Evolutionary conservation across 306 rosid genomes (phyloP).

Genomic region (Malus domestica): ASM211411v1 NC_041801.1:11318001-11318500

Average conservation of each 20-base stretch:
- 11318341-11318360: no score
- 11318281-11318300: conserved; percentile 27
- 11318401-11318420: no score
- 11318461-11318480: no score
- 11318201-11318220: neutral
- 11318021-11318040: conserved; percentile 1
- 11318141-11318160: no score
- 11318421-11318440: no score
- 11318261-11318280: conserved; percentile 21
- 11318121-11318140: no score
- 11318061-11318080: conserved; percentile 7
- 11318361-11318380: no score
- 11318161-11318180: conserved; percentile 24
- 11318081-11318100: conserved; percentile 12
- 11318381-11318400: no score
- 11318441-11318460: no score
- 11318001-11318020: conserved; percentile 4
- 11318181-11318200: conserved; percentile 15
- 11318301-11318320: neutral
- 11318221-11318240: no score
- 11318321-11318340: no score
- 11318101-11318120: neutral
- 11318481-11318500: no score
- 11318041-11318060: conserved; percentile 30
- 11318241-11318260: conserved; percentile 26